Evolutionary conservation across 1,284 basidiomycete genomes (phyloP).

Genomic region (Microstroma glucosiphilum): DNA sequence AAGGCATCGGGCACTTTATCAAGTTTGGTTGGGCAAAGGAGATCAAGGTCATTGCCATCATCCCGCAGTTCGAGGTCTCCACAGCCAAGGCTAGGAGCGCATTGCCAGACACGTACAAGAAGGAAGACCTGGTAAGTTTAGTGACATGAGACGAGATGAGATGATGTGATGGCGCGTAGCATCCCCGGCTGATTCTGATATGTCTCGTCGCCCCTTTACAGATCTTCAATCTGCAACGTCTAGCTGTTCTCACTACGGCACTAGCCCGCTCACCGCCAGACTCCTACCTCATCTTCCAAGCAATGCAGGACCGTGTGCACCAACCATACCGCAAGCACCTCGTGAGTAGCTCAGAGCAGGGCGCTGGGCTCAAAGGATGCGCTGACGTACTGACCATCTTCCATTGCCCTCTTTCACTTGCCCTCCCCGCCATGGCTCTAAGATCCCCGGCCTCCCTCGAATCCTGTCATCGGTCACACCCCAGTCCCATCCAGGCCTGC

Average conservation of each 20-base stretch:
- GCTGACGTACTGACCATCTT: no score
- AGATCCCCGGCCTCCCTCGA: conserved; percentile 74
- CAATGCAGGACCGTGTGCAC: conserved; percentile 97
- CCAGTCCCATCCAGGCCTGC: conserved; percentile 76
- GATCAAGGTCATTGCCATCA: conserved; percentile 90
- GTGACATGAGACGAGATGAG: not conserved
- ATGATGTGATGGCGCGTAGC: not conserved
- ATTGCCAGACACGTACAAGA: conserved; percentile 72
- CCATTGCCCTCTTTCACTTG: not conserved
- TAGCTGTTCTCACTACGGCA: conserved; percentile 96
- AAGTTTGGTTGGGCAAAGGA: conserved; percentile 78
- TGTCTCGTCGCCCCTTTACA: conserved; percentile 48
- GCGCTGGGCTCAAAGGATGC: no score
- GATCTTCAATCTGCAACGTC: conserved; percentile 95
- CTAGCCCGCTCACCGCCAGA: conserved; percentile 84
- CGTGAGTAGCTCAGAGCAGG: not conserved
- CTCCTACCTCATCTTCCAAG: conserved; percentile 90
- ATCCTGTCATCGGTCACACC: conserved; percentile 77
- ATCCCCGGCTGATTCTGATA: not conserved
- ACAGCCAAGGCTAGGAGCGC: conserved; percentile 90
- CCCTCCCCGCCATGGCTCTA: conserved; percentile 14
- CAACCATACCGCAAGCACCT: conserved; percentile 89
- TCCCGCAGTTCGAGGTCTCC: conserved; percentile 91
- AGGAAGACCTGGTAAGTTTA: conserved; percentile 79
- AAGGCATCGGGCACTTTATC: conserved; percentile 89